Conservation (phyloP, 1,139 yeast species). For the Blastobotrys niveus region DNA sequence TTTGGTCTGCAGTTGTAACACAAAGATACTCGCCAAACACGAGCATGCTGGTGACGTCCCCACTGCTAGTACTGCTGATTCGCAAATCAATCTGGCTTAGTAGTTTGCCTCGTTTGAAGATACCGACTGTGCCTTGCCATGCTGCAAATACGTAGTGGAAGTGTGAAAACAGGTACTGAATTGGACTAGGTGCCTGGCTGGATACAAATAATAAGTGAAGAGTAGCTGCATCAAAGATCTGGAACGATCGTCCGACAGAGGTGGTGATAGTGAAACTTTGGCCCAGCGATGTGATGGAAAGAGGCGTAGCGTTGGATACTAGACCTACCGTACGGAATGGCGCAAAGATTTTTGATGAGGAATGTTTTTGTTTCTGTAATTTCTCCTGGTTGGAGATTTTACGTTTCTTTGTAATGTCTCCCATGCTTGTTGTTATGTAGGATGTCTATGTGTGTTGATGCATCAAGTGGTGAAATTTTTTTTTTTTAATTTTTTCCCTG, state of each 20-base stretch:
- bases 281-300: slow-evolving; percentile 85
- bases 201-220: slow-evolving; percentile 84
- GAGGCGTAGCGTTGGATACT: slow-evolving; percentile 63
- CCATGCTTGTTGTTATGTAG: no score
- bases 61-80: slow-evolving; percentile 31
- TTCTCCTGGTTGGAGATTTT: no score
- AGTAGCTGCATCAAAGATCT: slow-evolving; percentile 87
- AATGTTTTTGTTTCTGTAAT: background rate
- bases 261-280: slow-evolving; percentile 83
- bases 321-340: slow-evolving; percentile 49
- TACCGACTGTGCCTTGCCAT: slow-evolving; percentile 63
- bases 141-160: slow-evolving; percentile 81
- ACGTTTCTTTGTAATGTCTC: no score
- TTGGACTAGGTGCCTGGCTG: slow-evolving; percentile 65
- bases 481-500: no score
- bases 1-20: slow-evolving; percentile 48
- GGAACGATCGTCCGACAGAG: slow-evolving; percentile 83
- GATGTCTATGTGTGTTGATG: no score
- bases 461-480: no score
- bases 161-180: slow-evolving; percentile 71
- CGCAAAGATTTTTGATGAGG: slow-evolving; percentile 30
- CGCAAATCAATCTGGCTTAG: slow-evolving; percentile 47
- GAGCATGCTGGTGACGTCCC: slow-evolving; percentile 40
- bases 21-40: slow-evolving; percentile 79
- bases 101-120: slow-evolving; percentile 76